These are phyloP conservation scores for Rhodomyrtus psidioides DNA, from an alignment of 441 rosid genomes.

Conservation along the genomic window DNA sequence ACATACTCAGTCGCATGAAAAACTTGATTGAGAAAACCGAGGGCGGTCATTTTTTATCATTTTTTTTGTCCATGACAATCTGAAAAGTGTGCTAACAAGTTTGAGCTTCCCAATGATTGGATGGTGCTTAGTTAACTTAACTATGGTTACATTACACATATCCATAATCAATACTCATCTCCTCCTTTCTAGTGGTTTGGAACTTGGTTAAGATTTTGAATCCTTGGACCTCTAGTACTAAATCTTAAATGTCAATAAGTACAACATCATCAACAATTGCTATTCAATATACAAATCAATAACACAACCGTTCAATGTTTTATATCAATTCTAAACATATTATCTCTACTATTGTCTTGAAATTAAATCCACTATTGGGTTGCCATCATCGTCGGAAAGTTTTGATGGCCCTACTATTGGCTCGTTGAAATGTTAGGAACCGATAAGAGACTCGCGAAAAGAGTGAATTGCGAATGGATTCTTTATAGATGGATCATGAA, in stretches of 20 bases:
- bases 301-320: rapidly evolving
- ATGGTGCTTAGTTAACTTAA: neutral
- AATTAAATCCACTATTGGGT: no score
- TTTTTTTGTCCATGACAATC: neutral
- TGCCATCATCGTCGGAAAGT: no score
- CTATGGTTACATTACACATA: neutral
- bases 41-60: no score
- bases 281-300: neutral
- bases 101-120: neutral
- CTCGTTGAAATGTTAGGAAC: no score
- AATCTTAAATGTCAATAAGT: neutral
- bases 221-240: neutral
- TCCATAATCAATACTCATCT: neutral
- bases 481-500: no score
- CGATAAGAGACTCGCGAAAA: no score
- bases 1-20: neutral
- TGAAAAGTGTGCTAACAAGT: neutral
- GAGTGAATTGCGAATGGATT: no score
- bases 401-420: no score
- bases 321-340: neutral
- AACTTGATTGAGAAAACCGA: neutral
- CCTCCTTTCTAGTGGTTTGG: neutral
- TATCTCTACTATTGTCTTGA: no score
- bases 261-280: neutral
- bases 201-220: neutral